Base-by-base conservation (phyloP, 2,329 filamentous ascomycete species). In the Alternaria burnsii region DNA sequence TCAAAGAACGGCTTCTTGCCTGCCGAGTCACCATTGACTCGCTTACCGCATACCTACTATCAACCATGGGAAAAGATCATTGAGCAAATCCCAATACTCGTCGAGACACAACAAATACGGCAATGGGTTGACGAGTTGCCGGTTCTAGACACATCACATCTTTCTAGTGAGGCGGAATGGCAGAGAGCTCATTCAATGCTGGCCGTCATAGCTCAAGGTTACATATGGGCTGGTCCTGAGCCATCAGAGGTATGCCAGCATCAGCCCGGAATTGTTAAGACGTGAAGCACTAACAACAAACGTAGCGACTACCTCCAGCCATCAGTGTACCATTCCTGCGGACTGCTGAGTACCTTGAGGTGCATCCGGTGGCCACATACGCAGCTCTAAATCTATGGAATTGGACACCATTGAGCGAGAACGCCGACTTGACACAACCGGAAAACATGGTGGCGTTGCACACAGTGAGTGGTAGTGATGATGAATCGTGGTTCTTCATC, bases 21-120 rank as follows among this genome's bases (percentile, higher is more conserved):
- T 2, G 83, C 89, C 58, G 87, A 90, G 63, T 79, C 89, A 28
- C 93, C 93, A 34, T 81, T 97, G 63, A 87, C 88, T 60, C 83
- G 86, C 57, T 86, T 97, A 14, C 89, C 91, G 14, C 90, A 96
- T 70, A 87, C 89, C 4, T 95, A 95, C 81, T 97, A 97, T 79
- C 89, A 91, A 77, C 91, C 91, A 74, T 97, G 93, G 93, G 93
- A 97, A 79, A 85, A 88, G 44, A 86, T 95, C 50, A 86, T 88
- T 40, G 85, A 88, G 63, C 93, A 94, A 71, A 83, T 97, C 16
- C 92, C 94, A 76, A 84, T 86, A 1, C 83, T 96, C 52, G 87
- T 96, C 53, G 84, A 94, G 55, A 92, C 87, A 76, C 89, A 89
- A 73, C 87, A 91, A 55, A 84, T 97, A 59, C 88, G 92, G 47